A percentile compares a stretch with the other conserved stretches of the same genome.
These are phyloP conservation scores for Kuraishia molischiana DNA, from an alignment of 805 yeast species.

Conservation along the genomic window DNA sequence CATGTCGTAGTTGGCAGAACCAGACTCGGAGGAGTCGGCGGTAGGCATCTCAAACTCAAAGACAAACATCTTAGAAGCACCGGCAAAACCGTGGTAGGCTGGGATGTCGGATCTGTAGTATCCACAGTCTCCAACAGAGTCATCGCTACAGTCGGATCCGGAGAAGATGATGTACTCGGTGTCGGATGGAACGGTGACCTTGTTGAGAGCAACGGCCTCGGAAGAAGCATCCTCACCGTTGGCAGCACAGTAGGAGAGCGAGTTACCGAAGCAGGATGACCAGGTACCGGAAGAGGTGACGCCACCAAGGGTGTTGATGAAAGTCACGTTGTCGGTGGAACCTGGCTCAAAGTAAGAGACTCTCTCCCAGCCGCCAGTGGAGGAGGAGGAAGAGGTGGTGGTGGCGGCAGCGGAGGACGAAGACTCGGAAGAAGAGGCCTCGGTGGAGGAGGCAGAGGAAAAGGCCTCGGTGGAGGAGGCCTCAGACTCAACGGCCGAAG, in stretches of 20 bases:
- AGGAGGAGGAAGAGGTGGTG: constrained; percentile 24
- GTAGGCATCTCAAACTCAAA: constrained; percentile 94
- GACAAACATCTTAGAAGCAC: constrained; percentile 74
- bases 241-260: constrained; percentile 72
- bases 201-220: constrained; percentile 56
- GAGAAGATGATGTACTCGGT: constrained; percentile 79
- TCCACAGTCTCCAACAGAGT: constrained; percentile 57
- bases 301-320: constrained; percentile 87
- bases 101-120: constrained; percentile 79
- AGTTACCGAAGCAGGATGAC: constrained; percentile 84
- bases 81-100: constrained; percentile 92
- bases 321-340: constrained; percentile 58
- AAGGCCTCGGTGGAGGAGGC: constrained; percentile 3
- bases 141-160: constrained; percentile 44
- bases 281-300: constrained; percentile 78
- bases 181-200: constrained; percentile 62
- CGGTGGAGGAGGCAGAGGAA: constrained; percentile 9
- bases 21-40: constrained; percentile 25
- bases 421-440: constrained; percentile 8
- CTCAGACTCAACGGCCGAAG: constrained; percentile 12
- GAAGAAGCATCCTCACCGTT: constrained; percentile 73
- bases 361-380: constrained; percentile 61
- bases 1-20: constrained; percentile 73
- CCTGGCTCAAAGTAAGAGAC: constrained; percentile 68
- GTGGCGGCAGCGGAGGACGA: constrained; percentile 16